These are phyloP conservation scores for Fusarium sp. DNA, from an alignment of 2,329 filamentous ascomycete genomes.

Conservation along the genomic window DNA sequence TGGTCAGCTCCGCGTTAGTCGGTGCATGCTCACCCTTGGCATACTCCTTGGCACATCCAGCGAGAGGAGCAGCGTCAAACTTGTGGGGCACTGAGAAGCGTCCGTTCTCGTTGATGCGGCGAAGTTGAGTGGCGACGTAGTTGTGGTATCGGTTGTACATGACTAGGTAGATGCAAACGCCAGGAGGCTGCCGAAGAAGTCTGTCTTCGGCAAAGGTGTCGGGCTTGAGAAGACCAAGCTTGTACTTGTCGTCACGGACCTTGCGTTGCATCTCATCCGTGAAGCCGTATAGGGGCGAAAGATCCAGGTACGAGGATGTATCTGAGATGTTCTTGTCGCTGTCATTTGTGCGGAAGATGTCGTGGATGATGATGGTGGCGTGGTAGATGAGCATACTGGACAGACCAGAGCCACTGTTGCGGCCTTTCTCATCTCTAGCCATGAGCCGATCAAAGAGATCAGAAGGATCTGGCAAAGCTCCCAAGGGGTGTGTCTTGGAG, in stretches of 20 bases:
- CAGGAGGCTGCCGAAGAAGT: constrained; percentile 73
- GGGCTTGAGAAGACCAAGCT: constrained; percentile 57
- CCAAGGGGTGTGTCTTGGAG: constrained; percentile 38
- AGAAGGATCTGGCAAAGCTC: constrained; percentile 45
- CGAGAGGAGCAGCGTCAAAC: constrained; percentile 10
- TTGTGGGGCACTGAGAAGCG: constrained; percentile 48
- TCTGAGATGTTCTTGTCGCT: constrained; percentile 46
- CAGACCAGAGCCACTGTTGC: constrained; percentile 56
- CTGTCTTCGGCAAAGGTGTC: constrained; percentile 76
- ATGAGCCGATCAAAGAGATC: constrained; percentile 50
- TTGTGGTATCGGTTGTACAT: constrained; percentile 87
- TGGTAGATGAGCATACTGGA: constrained; percentile 62
- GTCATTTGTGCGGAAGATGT: constrained; percentile 57
- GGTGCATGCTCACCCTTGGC: neutral
- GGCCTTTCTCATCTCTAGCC: constrained; percentile 38
- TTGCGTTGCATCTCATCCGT: constrained; percentile 49
- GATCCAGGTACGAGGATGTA: constrained; percentile 61
- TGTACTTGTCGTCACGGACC: constrained; percentile 49
- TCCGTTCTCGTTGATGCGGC: constrained; percentile 56
- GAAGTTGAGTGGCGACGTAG: constrained; percentile 78
- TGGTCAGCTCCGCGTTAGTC: neutral
- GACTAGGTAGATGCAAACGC: constrained; percentile 75
- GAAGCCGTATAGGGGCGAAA: constrained; percentile 58
- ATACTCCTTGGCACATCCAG: neutral
- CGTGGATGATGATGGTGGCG: constrained; percentile 65